Evolutionary conservation across 768 basidiomycete species (phyloP), one percentile per base, ranked within the genome.

Genomic region (Trametes elegans): DNA sequence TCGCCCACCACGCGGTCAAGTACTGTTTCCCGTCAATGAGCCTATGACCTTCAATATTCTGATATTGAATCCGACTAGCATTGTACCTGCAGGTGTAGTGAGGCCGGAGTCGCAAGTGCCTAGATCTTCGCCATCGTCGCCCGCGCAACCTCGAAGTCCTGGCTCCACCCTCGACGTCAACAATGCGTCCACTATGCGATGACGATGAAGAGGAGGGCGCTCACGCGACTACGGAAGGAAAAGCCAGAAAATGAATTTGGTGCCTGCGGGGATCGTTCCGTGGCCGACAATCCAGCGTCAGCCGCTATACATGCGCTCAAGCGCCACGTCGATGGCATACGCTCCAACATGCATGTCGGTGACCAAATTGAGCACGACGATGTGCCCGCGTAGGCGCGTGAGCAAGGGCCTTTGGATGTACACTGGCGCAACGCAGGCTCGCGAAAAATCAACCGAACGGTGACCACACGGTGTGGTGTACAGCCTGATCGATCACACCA

Each of bases 241-340:
- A 49, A 81, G 72, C 46, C 90, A 64, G 49, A 83, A 70, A 3
- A 77, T 40, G 32, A 85, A 73, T 63, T 91, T 88, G 5, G 89
- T 52, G 3, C 70, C 83, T 1, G 87, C 84, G 1, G 88, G 88
- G 2, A 87, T 72, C 1, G 81, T 80, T 13, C 90, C 87, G 2
- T 91, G 71, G 3, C 88, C 90, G 14, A 89, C 87, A 86, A 91
- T 88, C 82, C 82, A 92, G 47, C 90, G 73, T 90, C 90, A 93
- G 2, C 90, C 90, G 3, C 76, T 70, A 28, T 69, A 68, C 48
- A 79, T 69, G 53, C 79, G 78, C 54, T 75, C 79, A 60, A 87
- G 87, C 2, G 79, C 85, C 19, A 85, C 85, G 23, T 81, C 87
- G 50, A 85, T 83, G 19, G 81, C 85, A 64, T 90, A 92, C 0